Conservation (phyloP, 176 grass and related monocot genomes). For the Carex kokanica region DNA sequence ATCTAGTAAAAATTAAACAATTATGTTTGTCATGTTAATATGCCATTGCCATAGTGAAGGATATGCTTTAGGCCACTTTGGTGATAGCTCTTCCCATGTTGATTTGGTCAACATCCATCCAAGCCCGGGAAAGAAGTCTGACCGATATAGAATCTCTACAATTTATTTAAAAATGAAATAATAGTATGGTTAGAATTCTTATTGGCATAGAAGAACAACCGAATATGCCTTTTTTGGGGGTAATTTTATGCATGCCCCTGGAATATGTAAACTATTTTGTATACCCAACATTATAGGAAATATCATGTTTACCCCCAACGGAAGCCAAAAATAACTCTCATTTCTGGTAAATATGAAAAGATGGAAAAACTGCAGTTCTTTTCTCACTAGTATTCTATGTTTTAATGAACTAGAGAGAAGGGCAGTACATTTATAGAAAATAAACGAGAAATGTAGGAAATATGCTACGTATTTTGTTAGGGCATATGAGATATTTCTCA, state of each 20-base stretch:
- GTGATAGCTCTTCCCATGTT: constrained; percentile 91
- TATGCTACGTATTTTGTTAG: not conserved
- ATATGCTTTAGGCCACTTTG: constrained; percentile 99
- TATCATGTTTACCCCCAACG: not conserved
- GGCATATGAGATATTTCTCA: not conserved
- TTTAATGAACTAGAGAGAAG: constrained; percentile 9
- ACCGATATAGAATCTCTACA: constrained; percentile 86
- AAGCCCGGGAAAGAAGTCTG: constrained; percentile 98
- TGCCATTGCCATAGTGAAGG: constrained; percentile 36
- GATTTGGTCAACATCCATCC: constrained; percentile 98
- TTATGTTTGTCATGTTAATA: not conserved
- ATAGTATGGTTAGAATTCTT: constrained; percentile 28
- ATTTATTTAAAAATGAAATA: constrained; percentile 6
- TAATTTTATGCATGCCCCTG: not conserved
- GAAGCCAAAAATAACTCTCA: not conserved
- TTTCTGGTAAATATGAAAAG: not conserved
- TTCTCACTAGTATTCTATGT: not conserved
- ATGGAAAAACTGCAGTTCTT: not conserved
- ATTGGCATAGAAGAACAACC: constrained; percentile 13
- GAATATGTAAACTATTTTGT: not conserved
- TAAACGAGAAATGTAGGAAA: not conserved
- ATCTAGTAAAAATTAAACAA: not conserved
- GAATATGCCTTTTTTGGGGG: not conserved
- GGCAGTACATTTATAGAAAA: not conserved
- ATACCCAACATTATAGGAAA: not conserved